Evolutionary conservation across 2,329 filamentous ascomycete genomes (phyloP).

Genomic region (Plenodomus lindquistii): DNA sequence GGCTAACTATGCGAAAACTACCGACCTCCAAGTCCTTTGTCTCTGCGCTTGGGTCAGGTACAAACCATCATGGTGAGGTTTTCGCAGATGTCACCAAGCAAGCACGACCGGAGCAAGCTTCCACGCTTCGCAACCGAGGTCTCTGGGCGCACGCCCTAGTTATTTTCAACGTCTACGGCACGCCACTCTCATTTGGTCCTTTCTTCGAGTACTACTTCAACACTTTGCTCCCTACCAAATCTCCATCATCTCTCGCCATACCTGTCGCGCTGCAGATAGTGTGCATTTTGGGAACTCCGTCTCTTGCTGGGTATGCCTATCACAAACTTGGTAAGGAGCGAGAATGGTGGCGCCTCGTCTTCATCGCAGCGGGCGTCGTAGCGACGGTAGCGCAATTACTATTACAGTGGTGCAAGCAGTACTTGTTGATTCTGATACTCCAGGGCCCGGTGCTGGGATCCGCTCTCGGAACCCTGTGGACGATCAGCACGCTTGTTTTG

Average conservation of each 20-base stretch:
- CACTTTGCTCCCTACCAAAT: not conserved
- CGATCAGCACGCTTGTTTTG: slow-evolving; percentile 14
- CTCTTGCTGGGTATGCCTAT: slow-evolving; percentile 7
- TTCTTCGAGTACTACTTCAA: slow-evolving; percentile 31
- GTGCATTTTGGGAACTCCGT: slow-evolving; percentile 13
- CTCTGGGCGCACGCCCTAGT: slow-evolving; percentile 23
- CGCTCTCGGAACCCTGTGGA: slow-evolving; percentile 18
- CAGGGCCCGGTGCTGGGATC: slow-evolving; percentile 20
- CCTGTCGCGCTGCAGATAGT: slow-evolving; percentile 17
- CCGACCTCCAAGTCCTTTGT: not conserved
- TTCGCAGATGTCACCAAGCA: not conserved
- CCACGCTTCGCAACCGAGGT: not conserved
- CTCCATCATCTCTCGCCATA: slow-evolving; percentile 10
- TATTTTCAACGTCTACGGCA: slow-evolving; percentile 29
- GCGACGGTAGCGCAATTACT: not conserved
- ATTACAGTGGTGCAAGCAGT: not conserved
- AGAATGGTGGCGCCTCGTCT: slow-evolving; percentile 4
- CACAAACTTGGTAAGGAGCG: not conserved
- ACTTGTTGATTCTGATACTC: not conserved
- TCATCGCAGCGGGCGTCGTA: not conserved
- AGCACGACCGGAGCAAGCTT: not conserved
- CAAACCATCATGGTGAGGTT: not conserved
- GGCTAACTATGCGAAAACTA: not conserved
- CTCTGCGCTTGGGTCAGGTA: not conserved
- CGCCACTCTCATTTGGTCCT: slow-evolving; percentile 26